These are phyloP conservation scores for Tuber aestivum DNA, from an alignment of 495 filamentous ascomycete genomes.

Conservation along the genomic window DNA sequence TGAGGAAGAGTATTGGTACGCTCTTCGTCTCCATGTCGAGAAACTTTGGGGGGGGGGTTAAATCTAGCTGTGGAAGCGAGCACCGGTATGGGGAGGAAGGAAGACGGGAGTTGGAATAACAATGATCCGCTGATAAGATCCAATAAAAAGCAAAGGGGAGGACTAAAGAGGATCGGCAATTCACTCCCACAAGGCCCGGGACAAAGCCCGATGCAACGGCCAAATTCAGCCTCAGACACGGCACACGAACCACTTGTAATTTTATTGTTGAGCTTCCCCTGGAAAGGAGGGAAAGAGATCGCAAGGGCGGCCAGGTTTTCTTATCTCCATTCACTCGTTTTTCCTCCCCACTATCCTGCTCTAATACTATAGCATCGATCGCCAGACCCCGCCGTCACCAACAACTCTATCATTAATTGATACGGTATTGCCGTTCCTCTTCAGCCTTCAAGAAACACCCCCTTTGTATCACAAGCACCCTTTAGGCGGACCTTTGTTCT, in stretches of 20 bases:
- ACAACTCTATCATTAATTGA: neutral
- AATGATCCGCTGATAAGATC: constrained; percentile 12
- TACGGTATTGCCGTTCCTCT: neutral
- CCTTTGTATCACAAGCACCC: neutral
- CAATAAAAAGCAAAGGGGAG: neutral
- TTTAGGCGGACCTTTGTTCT: neutral
- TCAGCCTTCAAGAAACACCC: neutral
- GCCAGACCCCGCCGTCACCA: neutral
- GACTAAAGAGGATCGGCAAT: constrained; percentile 11
- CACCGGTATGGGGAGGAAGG: neutral
- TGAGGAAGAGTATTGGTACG: constrained; percentile 71
- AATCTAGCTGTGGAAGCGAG: neutral
- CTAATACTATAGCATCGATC: neutral
- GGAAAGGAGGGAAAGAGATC: neutral
- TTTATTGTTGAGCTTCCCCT: neutral
- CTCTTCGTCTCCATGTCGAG: neutral
- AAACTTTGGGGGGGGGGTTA: neutral
- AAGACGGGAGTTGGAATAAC: neutral
- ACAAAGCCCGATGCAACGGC: constrained; percentile 9
- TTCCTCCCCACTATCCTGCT: constrained; percentile 1
- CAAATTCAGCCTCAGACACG: constrained; percentile 16
- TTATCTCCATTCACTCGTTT: constrained; percentile 3
- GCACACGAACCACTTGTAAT: neutral
- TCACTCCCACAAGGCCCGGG: neutral
- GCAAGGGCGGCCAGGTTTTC: neutral